phyloP scores from a whole-genome alignment of 495 filamentous ascomycete species.

The Penicillium bialowiezense region DNA sequence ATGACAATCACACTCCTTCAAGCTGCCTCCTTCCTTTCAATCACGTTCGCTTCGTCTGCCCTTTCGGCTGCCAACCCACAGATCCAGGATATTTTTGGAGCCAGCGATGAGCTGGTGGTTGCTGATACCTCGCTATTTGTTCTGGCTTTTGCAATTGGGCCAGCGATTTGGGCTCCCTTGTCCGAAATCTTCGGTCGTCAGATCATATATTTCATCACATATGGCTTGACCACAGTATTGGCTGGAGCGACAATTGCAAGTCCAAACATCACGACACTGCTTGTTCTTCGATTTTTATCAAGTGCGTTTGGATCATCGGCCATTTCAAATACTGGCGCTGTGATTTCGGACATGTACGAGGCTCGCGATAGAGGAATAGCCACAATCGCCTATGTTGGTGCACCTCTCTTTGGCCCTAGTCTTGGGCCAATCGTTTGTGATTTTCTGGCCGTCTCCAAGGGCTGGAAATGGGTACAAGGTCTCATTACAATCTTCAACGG shows the following conservation, averaged over 20 bases:
- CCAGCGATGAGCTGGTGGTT: slow-evolving; percentile 29
- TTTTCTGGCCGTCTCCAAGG: slow-evolving; percentile 43
- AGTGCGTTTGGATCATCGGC: slow-evolving; percentile 61
- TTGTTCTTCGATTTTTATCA: slow-evolving; percentile 48
- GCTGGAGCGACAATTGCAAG: slow-evolving; percentile 39
- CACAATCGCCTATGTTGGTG: slow-evolving; percentile 50
- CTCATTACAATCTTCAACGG: slow-evolving; percentile 33
- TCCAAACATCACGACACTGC: slow-evolving; percentile 1
- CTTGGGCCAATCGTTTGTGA: slow-evolving; percentile 50
- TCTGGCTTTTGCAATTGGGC: slow-evolving; percentile 44
- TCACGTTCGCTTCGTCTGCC: slow-evolving; percentile 64
- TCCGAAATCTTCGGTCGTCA: slow-evolving; percentile 70
- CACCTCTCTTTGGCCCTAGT: slow-evolving; percentile 58
- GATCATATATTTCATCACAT: slow-evolving; percentile 38
- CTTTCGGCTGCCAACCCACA: slow-evolving; percentile 58
- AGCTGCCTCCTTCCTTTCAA: slow-evolving; percentile 57
- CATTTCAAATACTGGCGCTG: slow-evolving; percentile 57
- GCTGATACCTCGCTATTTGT: slow-evolving; percentile 48
- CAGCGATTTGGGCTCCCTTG: slow-evolving; percentile 56
- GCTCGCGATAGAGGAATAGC: slow-evolving; percentile 55
- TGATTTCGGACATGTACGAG: slow-evolving; percentile 60
- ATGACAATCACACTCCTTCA: slow-evolving; percentile 58
- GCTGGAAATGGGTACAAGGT: slow-evolving; percentile 59
- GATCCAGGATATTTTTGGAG: slow-evolving; percentile 49
- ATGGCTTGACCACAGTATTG: slow-evolving; percentile 25